Conservation (phyloP, 352 stramenopile genomes). For the Phytophthora niederhauseri region DNA sequence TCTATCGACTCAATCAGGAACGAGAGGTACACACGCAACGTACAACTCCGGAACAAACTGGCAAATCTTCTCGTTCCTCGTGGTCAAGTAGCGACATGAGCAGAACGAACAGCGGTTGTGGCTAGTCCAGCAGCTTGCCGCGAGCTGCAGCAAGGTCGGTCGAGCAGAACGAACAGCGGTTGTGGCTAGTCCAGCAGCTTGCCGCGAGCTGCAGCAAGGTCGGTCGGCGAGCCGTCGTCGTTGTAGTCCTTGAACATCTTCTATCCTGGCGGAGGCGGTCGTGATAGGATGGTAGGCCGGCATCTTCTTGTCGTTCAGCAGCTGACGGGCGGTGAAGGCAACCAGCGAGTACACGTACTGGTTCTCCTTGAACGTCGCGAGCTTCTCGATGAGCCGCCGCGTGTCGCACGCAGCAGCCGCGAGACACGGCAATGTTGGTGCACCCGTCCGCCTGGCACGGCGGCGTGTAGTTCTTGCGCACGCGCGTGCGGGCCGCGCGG, state of each 20-base stretch:
- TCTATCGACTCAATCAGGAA: slow-evolving; percentile 88
- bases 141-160: no score
- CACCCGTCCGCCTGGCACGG: slow-evolving; percentile 68
- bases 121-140: slow-evolving; percentile 74
- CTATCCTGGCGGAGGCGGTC: slow-evolving; percentile 88
- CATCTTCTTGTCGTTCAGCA: slow-evolving; percentile 97
- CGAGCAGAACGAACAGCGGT: slow-evolving; percentile 85
- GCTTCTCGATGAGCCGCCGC: slow-evolving; percentile 58
- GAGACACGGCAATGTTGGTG: slow-evolving; percentile 62
- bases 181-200: slow-evolving; percentile 83
- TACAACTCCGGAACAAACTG: slow-evolving; percentile 85
- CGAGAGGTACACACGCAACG: slow-evolving; percentile 86
- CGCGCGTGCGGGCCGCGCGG: slow-evolving; percentile 16
- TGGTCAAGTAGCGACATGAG: slow-evolving; percentile 84
- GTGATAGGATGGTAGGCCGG: slow-evolving; percentile 95
- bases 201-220: slow-evolving; percentile 58
- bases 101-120: slow-evolving; percentile 86
- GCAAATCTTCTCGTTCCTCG: slow-evolving; percentile 68
- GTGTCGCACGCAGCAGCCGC: slow-evolving; percentile 29
- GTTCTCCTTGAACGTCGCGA: slow-evolving; percentile 90
- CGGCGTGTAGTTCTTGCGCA: slow-evolving; percentile 52
- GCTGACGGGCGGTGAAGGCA: slow-evolving; percentile 94
- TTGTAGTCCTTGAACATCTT: slow-evolving; percentile 75
- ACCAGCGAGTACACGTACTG: slow-evolving; percentile 95
- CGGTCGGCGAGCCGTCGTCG: slow-evolving; percentile 45